Evolutionary conservation across 306 rosid species (phyloP).

Genomic region (Malus sieversii): DNA sequence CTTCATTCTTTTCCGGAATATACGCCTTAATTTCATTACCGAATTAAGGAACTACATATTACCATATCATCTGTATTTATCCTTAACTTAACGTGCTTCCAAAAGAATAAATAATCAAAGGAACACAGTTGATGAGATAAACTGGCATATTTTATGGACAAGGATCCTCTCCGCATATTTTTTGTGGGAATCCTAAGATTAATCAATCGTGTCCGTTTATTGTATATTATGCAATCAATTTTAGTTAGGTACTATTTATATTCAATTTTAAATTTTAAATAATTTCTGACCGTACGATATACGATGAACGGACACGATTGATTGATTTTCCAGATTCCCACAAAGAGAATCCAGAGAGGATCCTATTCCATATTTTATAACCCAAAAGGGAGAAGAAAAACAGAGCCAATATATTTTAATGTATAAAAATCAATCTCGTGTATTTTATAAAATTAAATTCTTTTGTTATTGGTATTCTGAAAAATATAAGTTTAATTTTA

Average conservation of each 20-base stretch:
- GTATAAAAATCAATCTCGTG: neutral
- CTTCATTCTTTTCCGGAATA: neutral
- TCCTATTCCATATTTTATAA: too few species aligned
- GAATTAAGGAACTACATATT: neutral
- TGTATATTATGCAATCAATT: fast-evolving
- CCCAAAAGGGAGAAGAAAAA: neutral
- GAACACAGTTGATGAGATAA: neutral
- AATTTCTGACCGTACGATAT: too few species aligned
- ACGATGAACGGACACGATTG: too few species aligned
- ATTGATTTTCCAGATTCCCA: too few species aligned
- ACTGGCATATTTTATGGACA: neutral
- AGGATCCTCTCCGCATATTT: too few species aligned
- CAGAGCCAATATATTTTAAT: neutral
- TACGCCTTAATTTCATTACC: neutral
- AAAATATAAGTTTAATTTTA: too few species aligned
- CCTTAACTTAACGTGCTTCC: neutral
- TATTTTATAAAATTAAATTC: neutral
- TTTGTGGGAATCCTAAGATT: too few species aligned
- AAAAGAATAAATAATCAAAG: neutral
- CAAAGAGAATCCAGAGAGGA: too few species aligned
- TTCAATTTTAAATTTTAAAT: too few species aligned
- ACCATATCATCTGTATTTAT: neutral
- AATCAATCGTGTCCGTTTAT: too few species aligned
- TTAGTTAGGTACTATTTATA: too few species aligned
- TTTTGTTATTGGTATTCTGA: neutral